Base-by-base conservation (phyloP, 257 asterid genomes). In the Echium plantagineum region DNA sequence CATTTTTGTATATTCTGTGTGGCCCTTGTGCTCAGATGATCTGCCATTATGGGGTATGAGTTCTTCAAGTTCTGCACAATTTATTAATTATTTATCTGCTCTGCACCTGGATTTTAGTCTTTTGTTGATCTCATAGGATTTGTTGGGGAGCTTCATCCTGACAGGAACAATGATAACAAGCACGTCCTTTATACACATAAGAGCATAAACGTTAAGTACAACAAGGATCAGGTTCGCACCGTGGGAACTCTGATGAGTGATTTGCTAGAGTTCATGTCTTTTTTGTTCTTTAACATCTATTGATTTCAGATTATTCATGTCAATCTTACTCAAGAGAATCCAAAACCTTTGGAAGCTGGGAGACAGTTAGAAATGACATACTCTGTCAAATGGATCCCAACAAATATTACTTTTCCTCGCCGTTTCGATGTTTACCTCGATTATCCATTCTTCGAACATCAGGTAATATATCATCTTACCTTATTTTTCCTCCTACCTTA, bases 181-280 rank as follows among this genome's bases (percentile, higher is more conserved):
- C 85, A 79, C 52, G 69, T 81, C 18, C 85, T 81, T 21, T 81
- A 75, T 78, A 81, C 88, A 7, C 85, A 81, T 67, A 81, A 81
- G 77, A 74, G 74, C 63, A 78, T 81, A 10, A 73, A 76, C 58
- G 75, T 81, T 21, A 74, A 81, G 61, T 81, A 81, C 77, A 81
- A 81, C 26, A 69, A 68, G n/a, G 70, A 80, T 74, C 83, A 80
- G 81, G 86, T 81, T 22, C 59, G 71, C 55, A 32, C 7, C 32
- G 5, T 28, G 32, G 32, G 32, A 28, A 28, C 32, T 28, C 32
- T 28, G 0, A 28, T 28, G 5, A 3, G 32, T 28, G 32, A 28
- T 28, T 28, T 28, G 32, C 5, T 28, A 28, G 32, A 28, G 32
- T 28, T 28, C 7, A 6, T 28, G 32, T 28, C 32, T 28, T 28